Evolutionary conservation across 1,284 basidiomycete genomes (phyloP).

Genomic region (Trametes sp.): DNA sequence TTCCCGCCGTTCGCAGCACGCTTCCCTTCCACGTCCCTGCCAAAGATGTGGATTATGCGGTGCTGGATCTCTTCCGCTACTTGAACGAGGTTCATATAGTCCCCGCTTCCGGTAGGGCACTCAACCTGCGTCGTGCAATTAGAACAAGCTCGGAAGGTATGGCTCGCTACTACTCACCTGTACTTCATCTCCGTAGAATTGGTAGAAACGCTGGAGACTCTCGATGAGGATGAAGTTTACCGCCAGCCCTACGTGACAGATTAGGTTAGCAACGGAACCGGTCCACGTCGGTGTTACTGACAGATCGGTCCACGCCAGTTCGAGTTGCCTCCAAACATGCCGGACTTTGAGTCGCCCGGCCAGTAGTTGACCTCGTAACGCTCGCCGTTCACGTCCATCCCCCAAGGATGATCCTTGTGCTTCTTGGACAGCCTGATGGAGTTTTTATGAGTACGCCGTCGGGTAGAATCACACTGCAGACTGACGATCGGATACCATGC

Average conservation of each 20-base stretch:
- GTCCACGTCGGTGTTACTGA: slow-evolving; percentile 43
- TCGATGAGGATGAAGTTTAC: slow-evolving; percentile 96
- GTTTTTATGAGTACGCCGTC: background rate
- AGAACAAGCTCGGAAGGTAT: background rate
- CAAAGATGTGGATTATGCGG: slow-evolving; percentile 96
- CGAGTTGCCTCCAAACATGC: slow-evolving; percentile 99
- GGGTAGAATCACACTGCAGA: background rate
- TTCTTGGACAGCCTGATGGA: slow-evolving; percentile 72
- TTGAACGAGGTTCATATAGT: slow-evolving; percentile 92
- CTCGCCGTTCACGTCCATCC: slow-evolving; percentile 92
- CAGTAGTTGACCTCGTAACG: slow-evolving; percentile 95
- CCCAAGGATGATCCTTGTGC: slow-evolving; percentile 94
- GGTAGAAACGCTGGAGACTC: slow-evolving; percentile 95
- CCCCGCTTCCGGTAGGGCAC: slow-evolving; percentile 94
- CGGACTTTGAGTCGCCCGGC: slow-evolving; percentile 96
- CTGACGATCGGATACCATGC: slow-evolving; percentile 91
- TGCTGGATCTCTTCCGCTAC: slow-evolving; percentile 98
- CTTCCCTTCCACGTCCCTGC: slow-evolving; percentile 85
- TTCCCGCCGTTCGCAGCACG: slow-evolving; percentile 94
- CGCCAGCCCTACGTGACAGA: slow-evolving; percentile 74
- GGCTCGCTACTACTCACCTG: slow-evolving; percentile 50
- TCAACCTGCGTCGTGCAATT: slow-evolving; percentile 72
- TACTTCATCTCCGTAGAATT: slow-evolving; percentile 91
- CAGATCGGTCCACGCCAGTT: slow-evolving; percentile 94
- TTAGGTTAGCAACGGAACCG: background rate